Conservation (phyloP, 2,329 filamentous ascomycete genomes). For the Phoma sp. region DNA sequence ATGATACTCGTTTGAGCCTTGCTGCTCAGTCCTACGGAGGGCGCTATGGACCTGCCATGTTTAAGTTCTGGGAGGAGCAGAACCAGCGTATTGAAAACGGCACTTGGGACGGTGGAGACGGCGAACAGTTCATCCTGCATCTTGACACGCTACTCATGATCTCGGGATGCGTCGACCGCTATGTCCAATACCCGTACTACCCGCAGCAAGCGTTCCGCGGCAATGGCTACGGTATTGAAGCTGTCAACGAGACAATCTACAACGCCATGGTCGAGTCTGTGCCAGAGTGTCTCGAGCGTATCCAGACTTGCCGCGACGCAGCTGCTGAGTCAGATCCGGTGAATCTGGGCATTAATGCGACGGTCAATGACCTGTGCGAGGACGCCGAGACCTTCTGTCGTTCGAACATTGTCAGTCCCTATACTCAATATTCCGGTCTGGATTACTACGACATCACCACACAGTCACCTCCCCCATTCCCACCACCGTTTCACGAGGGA, state of each 20-base stretch:
- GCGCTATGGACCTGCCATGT: conserved; percentile 61
- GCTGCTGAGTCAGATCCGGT: conserved; percentile 45
- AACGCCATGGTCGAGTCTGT: conserved; percentile 24
- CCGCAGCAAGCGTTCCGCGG: conserved; percentile 58
- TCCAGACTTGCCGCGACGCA: conserved; percentile 19
- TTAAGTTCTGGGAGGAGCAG: conserved; percentile 60
- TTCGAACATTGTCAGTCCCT: conserved; percentile 24
- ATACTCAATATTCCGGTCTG: conserved; percentile 22
- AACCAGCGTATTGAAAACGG: conserved; percentile 57
- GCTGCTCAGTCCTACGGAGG: conserved; percentile 59
- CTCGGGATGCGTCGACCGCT: conserved; percentile 54
- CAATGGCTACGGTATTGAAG: conserved; percentile 63
- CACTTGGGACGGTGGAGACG: conserved; percentile 17
- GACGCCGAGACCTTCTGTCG: conserved; percentile 57
- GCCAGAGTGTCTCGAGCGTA: conserved; percentile 22
- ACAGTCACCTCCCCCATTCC: conserved; percentile 27
- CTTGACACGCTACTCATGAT: conserved; percentile 59
- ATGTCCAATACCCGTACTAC: conserved; percentile 55
- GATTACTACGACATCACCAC: conserved; percentile 33
- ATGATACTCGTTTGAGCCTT: conserved; percentile 28
- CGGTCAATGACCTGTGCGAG: conserved; percentile 55
- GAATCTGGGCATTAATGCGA: conserved; percentile 35
- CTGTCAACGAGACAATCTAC: conserved; percentile 50
- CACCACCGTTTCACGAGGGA: conserved; percentile 25
- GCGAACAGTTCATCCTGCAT: conserved; percentile 21